These are phyloP conservation scores for Cadophora sp. DNA, from an alignment of 2,329 filamentous ascomycete species.

Conservation along the genomic window DNA sequence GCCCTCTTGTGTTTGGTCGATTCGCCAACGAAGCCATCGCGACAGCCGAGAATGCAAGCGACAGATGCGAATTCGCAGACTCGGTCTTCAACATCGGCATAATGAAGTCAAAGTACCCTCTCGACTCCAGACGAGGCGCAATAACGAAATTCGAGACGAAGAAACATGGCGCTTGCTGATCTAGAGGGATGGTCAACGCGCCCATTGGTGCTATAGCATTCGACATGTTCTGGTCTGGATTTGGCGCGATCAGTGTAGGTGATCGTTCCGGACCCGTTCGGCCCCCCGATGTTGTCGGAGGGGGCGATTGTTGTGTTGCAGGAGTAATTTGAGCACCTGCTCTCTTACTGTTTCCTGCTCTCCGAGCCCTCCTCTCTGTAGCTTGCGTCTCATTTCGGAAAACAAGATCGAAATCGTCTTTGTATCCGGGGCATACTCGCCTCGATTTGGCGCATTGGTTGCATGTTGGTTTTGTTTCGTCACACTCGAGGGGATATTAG, in stretches of 20 bases:
- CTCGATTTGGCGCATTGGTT: constrained; percentile 69
- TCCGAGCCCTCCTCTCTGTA: constrained; percentile 67
- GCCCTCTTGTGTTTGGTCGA: constrained; percentile 48
- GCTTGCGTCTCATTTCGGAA: constrained; percentile 76
- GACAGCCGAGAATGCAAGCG: constrained; percentile 65
- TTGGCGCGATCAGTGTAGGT: constrained; percentile 23
- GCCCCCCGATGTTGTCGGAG: constrained; percentile 15
- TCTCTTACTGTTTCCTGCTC: constrained; percentile 59
- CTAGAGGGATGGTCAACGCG: constrained; percentile 55
- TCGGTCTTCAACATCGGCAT: constrained; percentile 60
- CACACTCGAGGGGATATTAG: constrained; percentile 56
- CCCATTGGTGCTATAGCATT: constrained; percentile 38
- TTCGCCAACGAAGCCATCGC: constrained; percentile 64
- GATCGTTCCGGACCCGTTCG: constrained; percentile 13
- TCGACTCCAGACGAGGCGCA: constrained; percentile 56
- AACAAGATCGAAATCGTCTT: constrained; percentile 74
- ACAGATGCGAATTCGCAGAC: constrained; percentile 54
- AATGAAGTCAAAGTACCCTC: constrained; percentile 66
- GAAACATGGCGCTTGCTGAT: constrained; percentile 63
- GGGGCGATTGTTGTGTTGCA: constrained; percentile 24
- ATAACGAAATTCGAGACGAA: constrained; percentile 68
- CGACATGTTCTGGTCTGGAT: constrained; percentile 19
- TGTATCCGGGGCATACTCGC: constrained; percentile 70
- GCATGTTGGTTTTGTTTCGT: constrained; percentile 71
- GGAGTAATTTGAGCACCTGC: constrained; percentile 29